phyloP scores from a whole-genome alignment of 2,329 filamentous ascomycete genomes.

The Chlorencoelia australis region DNA sequence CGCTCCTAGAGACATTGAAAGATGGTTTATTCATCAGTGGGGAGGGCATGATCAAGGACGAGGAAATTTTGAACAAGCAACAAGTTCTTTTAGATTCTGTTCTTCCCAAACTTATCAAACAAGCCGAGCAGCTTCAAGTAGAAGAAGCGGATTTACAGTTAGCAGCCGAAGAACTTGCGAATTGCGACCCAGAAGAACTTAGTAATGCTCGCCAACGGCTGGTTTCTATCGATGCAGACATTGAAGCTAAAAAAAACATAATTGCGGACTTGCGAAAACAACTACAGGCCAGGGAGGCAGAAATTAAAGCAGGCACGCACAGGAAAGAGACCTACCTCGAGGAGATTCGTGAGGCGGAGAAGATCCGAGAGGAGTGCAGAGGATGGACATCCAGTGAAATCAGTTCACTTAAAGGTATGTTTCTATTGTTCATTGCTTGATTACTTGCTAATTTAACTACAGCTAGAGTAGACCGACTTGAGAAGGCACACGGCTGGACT shows the following conservation, averaged over 20 bases:
- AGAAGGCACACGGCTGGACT: slow-evolving; percentile 60
- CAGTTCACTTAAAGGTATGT: slow-evolving; percentile 61
- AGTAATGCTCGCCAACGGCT: slow-evolving; percentile 62
- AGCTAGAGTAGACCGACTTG: slow-evolving; percentile 57
- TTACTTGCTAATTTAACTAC: slow-evolving; percentile 29
- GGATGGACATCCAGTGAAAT: slow-evolving; percentile 85
- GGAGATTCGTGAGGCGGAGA: slow-evolving; percentile 75
- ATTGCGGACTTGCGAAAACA: slow-evolving; percentile 58
- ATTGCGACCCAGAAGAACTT: slow-evolving; percentile 73
- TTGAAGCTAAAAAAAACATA: slow-evolving; percentile 58
- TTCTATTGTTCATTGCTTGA: neutral
- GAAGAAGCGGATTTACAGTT: slow-evolving; percentile 61
- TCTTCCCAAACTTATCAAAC: slow-evolving; percentile 54
- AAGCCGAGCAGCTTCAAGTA: slow-evolving; percentile 48
- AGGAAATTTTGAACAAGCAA: slow-evolving; percentile 54
- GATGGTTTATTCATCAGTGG: slow-evolving; percentile 68
- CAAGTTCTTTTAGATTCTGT: slow-evolving; percentile 57
- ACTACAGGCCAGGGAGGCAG: slow-evolving; percentile 54
- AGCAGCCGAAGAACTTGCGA: slow-evolving; percentile 63
- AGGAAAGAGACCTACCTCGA: slow-evolving; percentile 59
- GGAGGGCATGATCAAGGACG: slow-evolving; percentile 68
- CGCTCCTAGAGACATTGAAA: slow-evolving; percentile 74
- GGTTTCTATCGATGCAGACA: slow-evolving; percentile 51
- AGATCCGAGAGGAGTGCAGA: slow-evolving; percentile 74
- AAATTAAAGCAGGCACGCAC: slow-evolving; percentile 51